phyloP scores from a whole-genome alignment of 1,284 basidiomycete genomes.

The Cutaneotrichosporon curvatum region DNA sequence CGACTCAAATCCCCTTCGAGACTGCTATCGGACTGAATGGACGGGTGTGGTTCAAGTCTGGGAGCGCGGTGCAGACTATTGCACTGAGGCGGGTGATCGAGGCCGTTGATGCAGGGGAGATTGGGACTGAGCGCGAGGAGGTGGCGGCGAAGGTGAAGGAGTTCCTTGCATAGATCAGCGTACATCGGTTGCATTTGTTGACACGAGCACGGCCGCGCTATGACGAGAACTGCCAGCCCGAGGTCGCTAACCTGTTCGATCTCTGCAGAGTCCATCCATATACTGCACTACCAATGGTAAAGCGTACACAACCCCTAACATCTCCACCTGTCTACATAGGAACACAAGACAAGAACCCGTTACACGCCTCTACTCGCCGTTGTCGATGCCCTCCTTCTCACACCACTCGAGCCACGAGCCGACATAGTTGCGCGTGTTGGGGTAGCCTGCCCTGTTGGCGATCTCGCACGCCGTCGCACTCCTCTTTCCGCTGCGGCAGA shows the following conservation, averaged over 20 bases:
- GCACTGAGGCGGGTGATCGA: constrained; percentile 40
- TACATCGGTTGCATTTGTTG: no score
- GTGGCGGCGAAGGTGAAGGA: constrained; percentile 26
- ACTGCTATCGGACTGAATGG: constrained; percentile 50
- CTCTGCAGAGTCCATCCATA: no score
- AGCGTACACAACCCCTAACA: no score
- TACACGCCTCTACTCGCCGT: background rate
- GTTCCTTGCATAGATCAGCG: constrained; percentile 13
- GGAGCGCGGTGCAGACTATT: constrained; percentile 41
- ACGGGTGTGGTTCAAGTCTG: constrained; percentile 49
- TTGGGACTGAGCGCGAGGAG: constrained; percentile 25
- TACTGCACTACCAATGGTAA: no score
- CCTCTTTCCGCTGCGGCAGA: constrained; percentile 86
- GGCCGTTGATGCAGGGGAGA: constrained; percentile 31
- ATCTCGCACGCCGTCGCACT: constrained; percentile 76
- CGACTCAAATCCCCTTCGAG: constrained; percentile 46
- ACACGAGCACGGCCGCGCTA: no score
- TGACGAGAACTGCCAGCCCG: no score
- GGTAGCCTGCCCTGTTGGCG: constrained; percentile 73
- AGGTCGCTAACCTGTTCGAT: no score
- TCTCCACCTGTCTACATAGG: no score
- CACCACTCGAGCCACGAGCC: constrained; percentile 94
- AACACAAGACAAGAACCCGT: no score
- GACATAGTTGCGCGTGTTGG: constrained; percentile 79
- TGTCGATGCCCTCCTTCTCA: constrained; percentile 22